Evolutionary conservation across 305 asterid genomes (phyloP).

Genomic region (Fraxinus ornus): DNA sequence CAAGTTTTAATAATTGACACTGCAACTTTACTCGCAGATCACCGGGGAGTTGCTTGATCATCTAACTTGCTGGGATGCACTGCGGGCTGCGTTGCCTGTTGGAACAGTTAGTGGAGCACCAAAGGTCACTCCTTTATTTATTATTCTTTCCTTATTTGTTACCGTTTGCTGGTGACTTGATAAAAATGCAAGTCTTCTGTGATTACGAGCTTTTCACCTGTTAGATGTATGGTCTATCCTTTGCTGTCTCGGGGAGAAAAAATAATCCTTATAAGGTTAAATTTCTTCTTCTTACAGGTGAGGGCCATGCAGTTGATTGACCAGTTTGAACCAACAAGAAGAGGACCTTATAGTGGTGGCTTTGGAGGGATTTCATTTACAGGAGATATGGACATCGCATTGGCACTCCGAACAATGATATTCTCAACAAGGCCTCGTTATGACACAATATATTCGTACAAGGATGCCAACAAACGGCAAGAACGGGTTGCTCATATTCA

Average conservation of each 20-base stretch:
- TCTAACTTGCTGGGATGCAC: conserved; percentile 87
- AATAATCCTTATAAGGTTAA: background rate
- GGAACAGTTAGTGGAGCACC: conserved; percentile 96
- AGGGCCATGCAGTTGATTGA: conserved; percentile 94
- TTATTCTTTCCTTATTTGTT: background rate
- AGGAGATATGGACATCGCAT: conserved; percentile 87
- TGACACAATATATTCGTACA: conserved; percentile 66
- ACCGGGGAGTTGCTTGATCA: conserved; percentile 83
- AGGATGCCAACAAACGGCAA: conserved; percentile 38
- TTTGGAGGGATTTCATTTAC: conserved; percentile 76
- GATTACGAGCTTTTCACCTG: background rate
- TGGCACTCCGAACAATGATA: conserved; percentile 73
- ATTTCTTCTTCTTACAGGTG: conserved; percentile 41
- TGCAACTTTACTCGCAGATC: conserved; percentile 42
- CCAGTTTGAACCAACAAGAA: conserved; percentile 56
- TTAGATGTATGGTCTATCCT: background rate
- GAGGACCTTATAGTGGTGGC: conserved; percentile 97
- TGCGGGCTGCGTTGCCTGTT: conserved; percentile 84
- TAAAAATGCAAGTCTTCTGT: background rate
- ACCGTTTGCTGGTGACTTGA: background rate
- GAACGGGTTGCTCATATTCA: conserved; percentile 94
- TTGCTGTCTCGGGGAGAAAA: background rate
- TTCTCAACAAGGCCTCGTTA: conserved; percentile 54
- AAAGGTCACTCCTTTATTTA: conserved; percentile 42
- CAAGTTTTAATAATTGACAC: background rate